Evolutionary conservation across 441 rosid species (phyloP).

Genomic region (Erysimum pusillum): DNA sequence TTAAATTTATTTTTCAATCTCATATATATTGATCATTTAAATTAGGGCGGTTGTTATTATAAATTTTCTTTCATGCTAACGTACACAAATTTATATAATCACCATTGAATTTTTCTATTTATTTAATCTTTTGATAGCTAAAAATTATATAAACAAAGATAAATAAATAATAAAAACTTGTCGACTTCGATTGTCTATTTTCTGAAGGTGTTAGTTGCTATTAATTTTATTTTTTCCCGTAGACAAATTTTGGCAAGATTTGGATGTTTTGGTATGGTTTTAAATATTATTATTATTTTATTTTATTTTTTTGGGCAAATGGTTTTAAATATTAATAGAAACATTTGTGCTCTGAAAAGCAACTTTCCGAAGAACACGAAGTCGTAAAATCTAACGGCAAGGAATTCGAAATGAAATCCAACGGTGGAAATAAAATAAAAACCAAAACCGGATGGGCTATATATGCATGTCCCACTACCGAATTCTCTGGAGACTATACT

Average conservation of each 20-base stretch:
- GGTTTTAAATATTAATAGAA: too few relatives aligned
- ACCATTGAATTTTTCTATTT: too few relatives aligned
- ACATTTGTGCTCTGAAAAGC: neutral
- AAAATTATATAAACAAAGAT: neutral
- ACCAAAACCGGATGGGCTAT: slow-evolving; percentile 22
- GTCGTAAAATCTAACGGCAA: slow-evolving; percentile 9
- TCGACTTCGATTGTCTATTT: too few relatives aligned
- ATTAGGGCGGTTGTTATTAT: too few relatives aligned
- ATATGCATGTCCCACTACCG: slow-evolving; percentile 10
- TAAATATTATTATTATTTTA: neutral
- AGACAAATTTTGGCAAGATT: slow-evolving; percentile 9
- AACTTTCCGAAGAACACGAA: neutral
- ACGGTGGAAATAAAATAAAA: slow-evolving; percentile 12
- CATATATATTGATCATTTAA: too few relatives aligned
- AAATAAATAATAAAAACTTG: neutral
- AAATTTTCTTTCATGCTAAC: too few relatives aligned
- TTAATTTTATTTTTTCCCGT: neutral
- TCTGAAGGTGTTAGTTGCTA: neutral
- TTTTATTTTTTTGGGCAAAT: too few relatives aligned
- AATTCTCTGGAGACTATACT: slow-evolving; percentile 8
- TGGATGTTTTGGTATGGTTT: neutral
- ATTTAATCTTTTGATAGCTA: too few relatives aligned
- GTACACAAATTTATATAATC: too few relatives aligned
- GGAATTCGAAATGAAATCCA: slow-evolving; percentile 14
- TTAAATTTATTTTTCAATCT: too few relatives aligned